Percentiles rank a stretch among this genome's conserved stretches.
phyloP scores from a whole-genome alignment of 805 yeast genomes.

The Ogataea glucozyma region DNA sequence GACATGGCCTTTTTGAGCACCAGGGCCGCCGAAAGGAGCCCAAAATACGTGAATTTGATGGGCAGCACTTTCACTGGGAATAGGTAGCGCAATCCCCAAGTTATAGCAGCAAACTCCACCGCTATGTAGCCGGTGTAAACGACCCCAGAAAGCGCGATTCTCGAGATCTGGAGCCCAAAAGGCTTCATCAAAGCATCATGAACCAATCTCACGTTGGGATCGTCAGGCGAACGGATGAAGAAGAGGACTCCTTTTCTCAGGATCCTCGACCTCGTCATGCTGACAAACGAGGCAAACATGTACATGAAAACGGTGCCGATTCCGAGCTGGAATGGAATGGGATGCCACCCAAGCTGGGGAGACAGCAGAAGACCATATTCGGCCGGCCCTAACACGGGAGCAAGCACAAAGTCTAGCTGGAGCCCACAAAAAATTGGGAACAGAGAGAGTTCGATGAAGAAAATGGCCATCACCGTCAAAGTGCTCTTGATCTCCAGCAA shows the following conservation, averaged over 20 bases:
- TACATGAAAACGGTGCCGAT: slow-evolving; percentile 81
- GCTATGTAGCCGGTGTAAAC: slow-evolving; percentile 74
- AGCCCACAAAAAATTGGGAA: slow-evolving; percentile 89
- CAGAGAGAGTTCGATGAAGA: slow-evolving; percentile 74
- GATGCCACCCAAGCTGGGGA: background rate
- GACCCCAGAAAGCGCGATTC: slow-evolving; percentile 70
- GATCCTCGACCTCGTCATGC: slow-evolving; percentile 72
- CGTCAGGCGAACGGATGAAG: slow-evolving; percentile 92
- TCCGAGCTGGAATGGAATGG: slow-evolving; percentile 49
- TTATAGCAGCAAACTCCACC: slow-evolving; percentile 69
- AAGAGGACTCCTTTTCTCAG: slow-evolving; percentile 87
- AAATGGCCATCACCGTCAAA: slow-evolving; percentile 70
- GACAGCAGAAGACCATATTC: slow-evolving; percentile 13
- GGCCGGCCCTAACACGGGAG: slow-evolving; percentile 49
- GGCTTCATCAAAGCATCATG: slow-evolving; percentile 87
- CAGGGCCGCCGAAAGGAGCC: background rate
- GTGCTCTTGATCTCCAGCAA: slow-evolving; percentile 61
- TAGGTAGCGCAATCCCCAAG: slow-evolving; percentile 47
- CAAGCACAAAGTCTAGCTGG: slow-evolving; percentile 65
- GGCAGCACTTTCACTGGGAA: slow-evolving; percentile 36
- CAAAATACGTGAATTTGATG: background rate
- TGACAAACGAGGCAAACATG: slow-evolving; percentile 79
- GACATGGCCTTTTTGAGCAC: background rate
- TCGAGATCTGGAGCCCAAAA: slow-evolving; percentile 65
- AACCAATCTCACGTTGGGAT: slow-evolving; percentile 81